phyloP scores from a whole-genome alignment of 768 basidiomycete genomes.

The Sporobolomyces roseus region DNA sequence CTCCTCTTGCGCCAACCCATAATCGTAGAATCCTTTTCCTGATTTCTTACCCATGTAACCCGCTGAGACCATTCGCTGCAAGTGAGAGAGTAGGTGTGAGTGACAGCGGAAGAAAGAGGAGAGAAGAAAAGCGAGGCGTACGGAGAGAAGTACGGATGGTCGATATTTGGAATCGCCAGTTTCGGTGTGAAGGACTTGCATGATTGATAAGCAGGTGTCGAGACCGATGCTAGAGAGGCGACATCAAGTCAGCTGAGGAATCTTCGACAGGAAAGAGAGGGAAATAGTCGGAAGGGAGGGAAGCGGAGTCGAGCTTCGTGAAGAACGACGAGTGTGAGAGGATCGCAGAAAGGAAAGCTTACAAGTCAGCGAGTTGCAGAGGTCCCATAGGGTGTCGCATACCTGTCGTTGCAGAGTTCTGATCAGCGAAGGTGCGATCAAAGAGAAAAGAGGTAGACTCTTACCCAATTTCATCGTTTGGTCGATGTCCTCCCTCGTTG shows the following conservation, averaged over 20 bases:
- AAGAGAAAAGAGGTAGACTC: too few species aligned
- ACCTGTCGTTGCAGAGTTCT: too few species aligned
- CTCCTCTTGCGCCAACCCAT: slow-evolving; percentile 2
- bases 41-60: slow-evolving; percentile 72
- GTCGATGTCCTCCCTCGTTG: slow-evolving; percentile 90
- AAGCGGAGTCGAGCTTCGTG: too few species aligned
- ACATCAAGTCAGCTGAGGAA: too few species aligned
- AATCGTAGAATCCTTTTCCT: slow-evolving; percentile 36
- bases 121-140: slow-evolving; percentile 8
- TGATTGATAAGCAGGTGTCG: slow-evolving; percentile 91
- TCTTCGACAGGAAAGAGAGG: too few species aligned
- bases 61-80: slow-evolving; percentile 83
- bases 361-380: slow-evolving; percentile 12
- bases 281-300: too few species aligned
- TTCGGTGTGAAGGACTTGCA: slow-evolving; percentile 70
- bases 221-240: slow-evolving; percentile 71
- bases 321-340: too few species aligned
- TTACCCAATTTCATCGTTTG: slow-evolving; percentile 88
- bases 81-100: neutral
- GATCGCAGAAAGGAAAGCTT: neutral
- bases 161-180: slow-evolving; percentile 94
- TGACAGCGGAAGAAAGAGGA: neutral
- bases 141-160: slow-evolving; percentile 76
- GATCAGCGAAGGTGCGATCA: too few species aligned
- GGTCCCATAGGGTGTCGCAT: slow-evolving; percentile 40